Evolutionary conservation across 2,329 filamentous ascomycete genomes (phyloP).

Genomic region (Aspergillus tanneri): DNA sequence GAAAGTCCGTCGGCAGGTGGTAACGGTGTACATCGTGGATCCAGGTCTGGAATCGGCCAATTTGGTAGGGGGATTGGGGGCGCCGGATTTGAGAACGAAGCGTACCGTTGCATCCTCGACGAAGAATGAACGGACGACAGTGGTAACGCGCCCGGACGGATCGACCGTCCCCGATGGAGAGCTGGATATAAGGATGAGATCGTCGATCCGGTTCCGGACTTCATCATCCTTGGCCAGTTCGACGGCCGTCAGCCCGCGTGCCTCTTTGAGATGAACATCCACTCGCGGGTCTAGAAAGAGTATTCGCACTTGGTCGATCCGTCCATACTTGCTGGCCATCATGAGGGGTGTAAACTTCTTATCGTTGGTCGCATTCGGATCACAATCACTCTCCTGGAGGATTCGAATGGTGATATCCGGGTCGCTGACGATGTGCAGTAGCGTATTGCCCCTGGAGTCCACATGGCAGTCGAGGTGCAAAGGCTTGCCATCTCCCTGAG

Average conservation of each 20-base stretch:
- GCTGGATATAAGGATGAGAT: slow-evolving; percentile 79
- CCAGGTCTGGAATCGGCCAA: slow-evolving; percentile 37
- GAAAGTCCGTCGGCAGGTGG: slow-evolving; percentile 84
- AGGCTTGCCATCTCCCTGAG: slow-evolving; percentile 74
- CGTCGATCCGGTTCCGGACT: slow-evolving; percentile 92
- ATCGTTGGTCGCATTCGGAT: slow-evolving; percentile 93
- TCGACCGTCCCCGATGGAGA: slow-evolving; percentile 53
- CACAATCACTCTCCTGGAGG: slow-evolving; percentile 82
- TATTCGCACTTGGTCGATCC: slow-evolving; percentile 86
- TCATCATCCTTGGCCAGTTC: slow-evolving; percentile 98
- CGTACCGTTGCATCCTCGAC: slow-evolving; percentile 94
- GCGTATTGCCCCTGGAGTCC: slow-evolving; percentile 87
- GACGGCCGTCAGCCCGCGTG: slow-evolving; percentile 86
- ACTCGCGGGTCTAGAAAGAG: slow-evolving; percentile 86
- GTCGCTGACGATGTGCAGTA: slow-evolving; percentile 94
- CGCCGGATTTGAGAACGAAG: slow-evolving; percentile 90
- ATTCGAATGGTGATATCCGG: slow-evolving; percentile 72
- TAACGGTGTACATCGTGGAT: slow-evolving; percentile 80
- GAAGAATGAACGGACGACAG: slow-evolving; percentile 92
- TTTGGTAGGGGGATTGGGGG: slow-evolving; percentile 55
- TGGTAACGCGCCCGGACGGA: slow-evolving; percentile 78
- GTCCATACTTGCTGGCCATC: slow-evolving; percentile 97
- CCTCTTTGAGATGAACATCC: slow-evolving; percentile 78
- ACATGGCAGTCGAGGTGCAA: slow-evolving; percentile 91
- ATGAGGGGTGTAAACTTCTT: slow-evolving; percentile 93